Evolutionary conservation across 441 rosid species (phyloP).

Genomic region (Daphne laureola): DNA sequence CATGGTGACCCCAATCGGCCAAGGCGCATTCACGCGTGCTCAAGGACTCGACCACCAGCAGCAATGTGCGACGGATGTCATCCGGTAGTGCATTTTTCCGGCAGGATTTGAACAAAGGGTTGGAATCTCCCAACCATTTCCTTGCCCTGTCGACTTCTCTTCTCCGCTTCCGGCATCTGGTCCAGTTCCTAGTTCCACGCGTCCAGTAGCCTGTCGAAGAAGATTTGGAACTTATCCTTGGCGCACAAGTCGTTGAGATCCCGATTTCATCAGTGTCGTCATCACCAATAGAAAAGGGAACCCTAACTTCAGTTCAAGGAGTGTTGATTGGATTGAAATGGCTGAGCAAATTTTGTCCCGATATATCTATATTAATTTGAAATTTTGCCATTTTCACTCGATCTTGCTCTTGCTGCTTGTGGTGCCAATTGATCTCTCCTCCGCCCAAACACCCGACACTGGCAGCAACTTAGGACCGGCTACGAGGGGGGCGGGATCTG

Average conservation of each 20-base stretch:
- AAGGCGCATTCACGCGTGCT: constrained; percentile 78
- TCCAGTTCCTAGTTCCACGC: constrained; percentile 16
- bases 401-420: too few species aligned
- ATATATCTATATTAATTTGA: too few species aligned
- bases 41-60: constrained; percentile 66
- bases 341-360: too few species aligned
- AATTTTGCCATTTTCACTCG: too few species aligned
- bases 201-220: constrained; percentile 46
- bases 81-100: constrained; percentile 49
- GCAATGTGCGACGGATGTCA: constrained; percentile 74
- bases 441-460: too few species aligned
- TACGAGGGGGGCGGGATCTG: too few species aligned
- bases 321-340: too few species aligned
- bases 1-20: constrained; percentile 97
- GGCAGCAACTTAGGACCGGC: too few species aligned
- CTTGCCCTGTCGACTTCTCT: constrained; percentile 52
- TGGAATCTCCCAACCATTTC: constrained; percentile 51
- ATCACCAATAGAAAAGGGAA: too few species aligned
- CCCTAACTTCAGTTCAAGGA: too few species aligned
- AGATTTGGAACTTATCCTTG: constrained; percentile 50
- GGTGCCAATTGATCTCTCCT: too few species aligned
- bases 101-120: constrained; percentile 52
- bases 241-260: constrained; percentile 27
- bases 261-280: too few species aligned
- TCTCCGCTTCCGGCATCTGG: constrained; percentile 44